Evolutionary conservation across 108 stramenopile species (phyloP).

Genomic region (Nitzschia sp.): DNA sequence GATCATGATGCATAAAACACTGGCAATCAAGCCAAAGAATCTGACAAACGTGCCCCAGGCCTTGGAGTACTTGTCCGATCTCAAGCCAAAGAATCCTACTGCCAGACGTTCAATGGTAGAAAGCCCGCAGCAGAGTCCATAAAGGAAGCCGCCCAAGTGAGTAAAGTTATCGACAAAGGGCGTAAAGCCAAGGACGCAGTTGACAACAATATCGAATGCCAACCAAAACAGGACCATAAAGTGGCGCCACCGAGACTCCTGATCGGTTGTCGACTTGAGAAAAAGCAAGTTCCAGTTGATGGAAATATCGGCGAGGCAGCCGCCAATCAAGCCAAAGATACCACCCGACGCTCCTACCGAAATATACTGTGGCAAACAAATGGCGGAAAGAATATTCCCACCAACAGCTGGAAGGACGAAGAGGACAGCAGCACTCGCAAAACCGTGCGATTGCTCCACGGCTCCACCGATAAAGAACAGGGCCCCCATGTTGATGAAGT

Average conservation of each 20-base stretch:
- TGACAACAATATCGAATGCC: slow-evolving; percentile 78
- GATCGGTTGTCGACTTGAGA: slow-evolving; percentile 53
- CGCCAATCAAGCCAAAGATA: slow-evolving; percentile 92
- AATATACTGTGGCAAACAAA: slow-evolving; percentile 90
- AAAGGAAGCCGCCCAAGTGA: slow-evolving; percentile 80
- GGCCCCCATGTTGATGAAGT: slow-evolving; percentile 91
- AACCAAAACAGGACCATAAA: slow-evolving; percentile 64
- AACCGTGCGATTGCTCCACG: slow-evolving; percentile 90
- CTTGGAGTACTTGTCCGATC: slow-evolving; percentile 30
- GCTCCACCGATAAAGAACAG: slow-evolving; percentile 88
- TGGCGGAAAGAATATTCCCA: slow-evolving; percentile 86
- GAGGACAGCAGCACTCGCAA: slow-evolving; percentile 56
- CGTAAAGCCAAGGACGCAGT: slow-evolving; percentile 79
- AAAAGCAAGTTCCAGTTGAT: slow-evolving; percentile 90
- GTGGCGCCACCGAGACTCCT: slow-evolving; percentile 28
- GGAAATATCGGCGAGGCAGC: slow-evolving; percentile 84
- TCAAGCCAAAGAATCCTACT: slow-evolving; percentile 69
- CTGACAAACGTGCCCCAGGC: slow-evolving; percentile 45
- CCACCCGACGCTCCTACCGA: slow-evolving; percentile 93
- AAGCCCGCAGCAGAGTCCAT: slow-evolving; percentile 79
- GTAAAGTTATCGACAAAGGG: slow-evolving; percentile 93
- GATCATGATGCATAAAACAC: slow-evolving; percentile 62
- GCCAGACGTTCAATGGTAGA: slow-evolving; percentile 77
- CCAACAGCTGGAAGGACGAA: slow-evolving; percentile 87
- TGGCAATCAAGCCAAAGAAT: slow-evolving; percentile 75